Evolutionary conservation across 495 filamentous ascomycete genomes (phyloP).

Genomic region (Acidomyces sp.): DNA sequence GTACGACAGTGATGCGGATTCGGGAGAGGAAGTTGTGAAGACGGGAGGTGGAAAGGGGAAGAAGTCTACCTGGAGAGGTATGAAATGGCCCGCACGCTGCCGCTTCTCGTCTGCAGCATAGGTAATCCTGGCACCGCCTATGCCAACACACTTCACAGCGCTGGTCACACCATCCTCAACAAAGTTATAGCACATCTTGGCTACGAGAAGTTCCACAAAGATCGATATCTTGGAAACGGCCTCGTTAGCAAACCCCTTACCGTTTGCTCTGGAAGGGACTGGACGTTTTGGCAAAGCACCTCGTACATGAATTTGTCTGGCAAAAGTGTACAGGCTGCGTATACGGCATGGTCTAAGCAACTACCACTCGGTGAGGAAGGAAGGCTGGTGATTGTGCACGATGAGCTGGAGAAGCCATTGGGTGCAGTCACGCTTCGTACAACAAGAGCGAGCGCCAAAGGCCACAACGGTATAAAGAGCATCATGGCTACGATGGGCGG

Average conservation of each 20-base stretch:
- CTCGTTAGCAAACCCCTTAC: conserved; percentile 22
- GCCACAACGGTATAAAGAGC: conserved; percentile 73
- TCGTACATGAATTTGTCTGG: conserved; percentile 58
- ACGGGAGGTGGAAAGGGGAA: too few relatives aligned
- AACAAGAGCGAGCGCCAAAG: conserved; percentile 43
- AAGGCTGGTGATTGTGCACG: conserved; percentile 61
- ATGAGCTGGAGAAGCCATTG: conserved; percentile 61
- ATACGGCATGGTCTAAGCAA: conserved; percentile 16
- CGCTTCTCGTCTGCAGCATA: conserved; percentile 56
- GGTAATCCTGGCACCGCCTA: conserved; percentile 54
- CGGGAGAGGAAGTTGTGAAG: too few relatives aligned
- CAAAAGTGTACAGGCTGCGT: conserved; percentile 23
- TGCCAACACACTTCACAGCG: conserved; percentile 61
- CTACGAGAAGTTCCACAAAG: conserved; percentile 33
- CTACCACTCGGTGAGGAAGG: conserved; percentile 8
- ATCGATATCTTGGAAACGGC: conserved; percentile 32
- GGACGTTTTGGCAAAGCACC: conserved; percentile 55
- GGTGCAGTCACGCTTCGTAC: conserved; percentile 50
- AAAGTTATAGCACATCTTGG: conserved; percentile 28
- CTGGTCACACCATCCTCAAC: conserved; percentile 57
- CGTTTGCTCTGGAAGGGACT: conserved; percentile 33
- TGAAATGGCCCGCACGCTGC: conserved; percentile 19
- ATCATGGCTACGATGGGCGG: conserved; percentile 37
- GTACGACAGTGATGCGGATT: too few relatives aligned
- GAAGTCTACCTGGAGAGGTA: too few relatives aligned